phyloP scores from a whole-genome alignment of 1,284 basidiomycete genomes.

The Boletus sp. region DNA sequence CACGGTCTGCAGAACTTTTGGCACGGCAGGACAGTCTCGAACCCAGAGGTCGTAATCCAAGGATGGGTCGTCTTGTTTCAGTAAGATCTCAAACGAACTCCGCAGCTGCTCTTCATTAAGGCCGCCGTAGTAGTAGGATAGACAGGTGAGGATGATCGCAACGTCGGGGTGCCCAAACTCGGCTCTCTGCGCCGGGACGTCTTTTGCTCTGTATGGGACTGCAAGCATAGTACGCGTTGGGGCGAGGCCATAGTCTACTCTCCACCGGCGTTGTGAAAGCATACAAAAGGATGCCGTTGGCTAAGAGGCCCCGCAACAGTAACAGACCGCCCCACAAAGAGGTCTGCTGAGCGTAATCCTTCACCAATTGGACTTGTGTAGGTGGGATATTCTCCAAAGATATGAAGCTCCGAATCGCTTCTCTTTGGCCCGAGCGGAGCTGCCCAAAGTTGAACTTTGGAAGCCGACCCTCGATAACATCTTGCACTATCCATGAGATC shows the following conservation, averaged over 20 bases:
- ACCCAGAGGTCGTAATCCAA: constrained; percentile 45
- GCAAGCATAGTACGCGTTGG: constrained; percentile 43
- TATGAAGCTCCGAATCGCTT: constrained; percentile 26
- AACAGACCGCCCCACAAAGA: constrained; percentile 36
- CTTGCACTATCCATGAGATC: constrained; percentile 22
- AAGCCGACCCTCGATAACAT: constrained; percentile 26
- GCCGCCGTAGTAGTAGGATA: constrained; percentile 51
- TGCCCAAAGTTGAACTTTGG: constrained; percentile 22
- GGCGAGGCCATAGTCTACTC: constrained; percentile 53
- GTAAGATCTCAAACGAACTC: constrained; percentile 39
- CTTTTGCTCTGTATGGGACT: constrained; percentile 53
- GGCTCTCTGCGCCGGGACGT: constrained; percentile 44
- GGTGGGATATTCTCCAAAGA: neutral
- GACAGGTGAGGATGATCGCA: constrained; percentile 43
- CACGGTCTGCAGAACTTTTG: constrained; percentile 30
- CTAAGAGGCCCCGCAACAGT: constrained; percentile 44
- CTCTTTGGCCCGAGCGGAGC: constrained; percentile 13
- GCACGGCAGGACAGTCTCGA: constrained; percentile 23
- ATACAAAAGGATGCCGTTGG: constrained; percentile 40
- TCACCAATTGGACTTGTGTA: constrained; percentile 18
- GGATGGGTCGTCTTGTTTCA: constrained; percentile 42
- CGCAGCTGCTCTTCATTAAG: constrained; percentile 38
- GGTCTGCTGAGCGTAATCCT: constrained; percentile 15
- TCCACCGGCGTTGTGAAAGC: constrained; percentile 44
- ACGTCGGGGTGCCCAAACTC: constrained; percentile 57